Percentiles rank a stretch among this genome's conserved stretches.
These are phyloP conservation scores for Naganishia sp. DNA, from an alignment of 1,284 basidiomycete genomes.

Conservation along the genomic window DNA sequence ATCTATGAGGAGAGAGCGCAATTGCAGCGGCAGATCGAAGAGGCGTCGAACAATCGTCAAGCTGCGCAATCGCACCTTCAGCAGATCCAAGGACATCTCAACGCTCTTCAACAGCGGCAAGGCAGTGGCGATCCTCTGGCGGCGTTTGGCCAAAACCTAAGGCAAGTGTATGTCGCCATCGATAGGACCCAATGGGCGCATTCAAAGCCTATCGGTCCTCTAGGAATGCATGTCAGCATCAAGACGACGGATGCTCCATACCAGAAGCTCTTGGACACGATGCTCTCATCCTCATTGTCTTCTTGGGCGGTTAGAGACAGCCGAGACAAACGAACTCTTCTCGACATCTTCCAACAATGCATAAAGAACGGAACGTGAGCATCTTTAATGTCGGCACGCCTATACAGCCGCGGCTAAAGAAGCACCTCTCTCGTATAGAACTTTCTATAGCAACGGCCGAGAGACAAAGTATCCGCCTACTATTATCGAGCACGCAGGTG, in stretches of 20 bases:
- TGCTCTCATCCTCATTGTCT: conserved; percentile 66
- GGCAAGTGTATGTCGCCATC: conserved; percentile 62
- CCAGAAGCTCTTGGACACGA: conserved; percentile 66
- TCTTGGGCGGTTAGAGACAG: conserved; percentile 77
- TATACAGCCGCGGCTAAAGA: neutral
- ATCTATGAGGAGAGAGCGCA: conserved; percentile 57
- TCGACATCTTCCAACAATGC: conserved; percentile 61
- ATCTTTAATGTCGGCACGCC: neutral
- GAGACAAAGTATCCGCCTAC: conserved; percentile 46
- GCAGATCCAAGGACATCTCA: conserved; percentile 31
- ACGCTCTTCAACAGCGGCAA: conserved; percentile 57
- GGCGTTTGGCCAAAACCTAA: conserved; percentile 49
- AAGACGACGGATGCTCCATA: conserved; percentile 64
- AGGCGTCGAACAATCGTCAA: conserved; percentile 27
- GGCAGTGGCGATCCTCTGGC: conserved; percentile 62
- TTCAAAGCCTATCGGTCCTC: conserved; percentile 75
- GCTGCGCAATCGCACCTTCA: conserved; percentile 27
- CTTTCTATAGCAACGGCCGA: conserved; percentile 14
- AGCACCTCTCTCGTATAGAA: conserved; percentile 1
- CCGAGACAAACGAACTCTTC: conserved; percentile 66
- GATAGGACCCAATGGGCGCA: conserved; percentile 64
- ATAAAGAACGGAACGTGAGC: conserved; percentile 61
- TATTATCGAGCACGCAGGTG: conserved; percentile 68
- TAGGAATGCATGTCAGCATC: conserved; percentile 79
- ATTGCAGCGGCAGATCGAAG: conserved; percentile 19